Evolutionary conservation across 192 early-diverging fungal genomes (phyloP).

Genomic region (Coemansia sp.): DNA sequence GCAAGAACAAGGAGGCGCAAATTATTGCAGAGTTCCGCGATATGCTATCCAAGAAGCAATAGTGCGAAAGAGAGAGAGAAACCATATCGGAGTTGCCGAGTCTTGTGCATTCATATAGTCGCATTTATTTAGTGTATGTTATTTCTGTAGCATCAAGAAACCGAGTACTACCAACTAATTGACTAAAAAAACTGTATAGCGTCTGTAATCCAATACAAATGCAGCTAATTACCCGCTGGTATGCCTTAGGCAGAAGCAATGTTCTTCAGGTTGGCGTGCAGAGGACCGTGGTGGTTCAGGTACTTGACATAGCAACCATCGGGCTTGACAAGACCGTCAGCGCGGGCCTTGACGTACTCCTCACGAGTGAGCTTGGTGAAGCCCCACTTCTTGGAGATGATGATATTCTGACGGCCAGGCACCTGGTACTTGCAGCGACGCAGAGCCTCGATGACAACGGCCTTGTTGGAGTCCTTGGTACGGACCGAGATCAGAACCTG

Average conservation of each 20-base stretch:
- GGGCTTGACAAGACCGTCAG: constrained; percentile 73
- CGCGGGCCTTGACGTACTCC: constrained; percentile 78
- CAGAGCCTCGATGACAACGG: constrained; percentile 87
- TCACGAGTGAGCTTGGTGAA: constrained; percentile 96
- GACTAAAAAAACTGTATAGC: too few species aligned
- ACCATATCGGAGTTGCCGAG: too few species aligned
- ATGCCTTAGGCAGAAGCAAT: constrained; percentile 22
- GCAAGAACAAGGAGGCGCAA: constrained; percentile 83
- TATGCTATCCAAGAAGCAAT: constrained; percentile 59
- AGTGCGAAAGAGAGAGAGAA: too few species aligned
- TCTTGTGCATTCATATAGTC: too few species aligned
- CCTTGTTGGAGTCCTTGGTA: constrained; percentile 91
- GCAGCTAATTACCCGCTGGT: too few species aligned
- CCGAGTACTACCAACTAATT: too few species aligned
- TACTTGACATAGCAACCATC: constrained; percentile 98
- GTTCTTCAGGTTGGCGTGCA: constrained; percentile 52
- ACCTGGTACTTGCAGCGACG: constrained; percentile 99
- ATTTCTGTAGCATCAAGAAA: too few species aligned
- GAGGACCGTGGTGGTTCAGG: constrained; percentile 78
- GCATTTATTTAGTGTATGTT: too few species aligned
- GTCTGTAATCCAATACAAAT: too few species aligned
- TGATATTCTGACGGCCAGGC: constrained; percentile 97
- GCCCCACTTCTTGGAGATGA: constrained; percentile 99
- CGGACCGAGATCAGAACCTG: constrained; percentile 96
- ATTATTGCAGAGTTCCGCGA: constrained; percentile 91